Conservation (phyloP, 257 asterid genomes). For the Vinca minor region DNA sequence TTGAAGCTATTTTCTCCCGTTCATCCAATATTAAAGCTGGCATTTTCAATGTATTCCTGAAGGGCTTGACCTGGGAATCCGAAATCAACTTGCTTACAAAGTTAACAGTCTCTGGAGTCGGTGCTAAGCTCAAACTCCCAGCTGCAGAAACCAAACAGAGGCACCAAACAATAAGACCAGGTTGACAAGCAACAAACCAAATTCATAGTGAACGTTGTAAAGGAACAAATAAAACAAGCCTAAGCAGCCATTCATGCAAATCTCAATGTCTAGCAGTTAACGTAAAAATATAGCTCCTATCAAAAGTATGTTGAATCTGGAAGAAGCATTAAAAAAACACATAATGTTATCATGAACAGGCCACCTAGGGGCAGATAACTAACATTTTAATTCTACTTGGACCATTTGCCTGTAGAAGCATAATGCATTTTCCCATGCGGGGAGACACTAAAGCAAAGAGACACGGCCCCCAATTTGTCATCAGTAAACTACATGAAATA, state of each 20-base stretch:
- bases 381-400: neutral
- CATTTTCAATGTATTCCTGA: constrained; percentile 59
- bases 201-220: neutral
- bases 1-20: constrained; percentile 36
- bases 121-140: constrained; percentile 42
- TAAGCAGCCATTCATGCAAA: too few relatives aligned
- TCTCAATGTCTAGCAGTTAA: too few relatives aligned
- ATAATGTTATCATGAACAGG: neutral
- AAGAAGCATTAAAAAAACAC: neutral
- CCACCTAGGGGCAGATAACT: neutral
- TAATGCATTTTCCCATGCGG: neutral
- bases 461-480: neutral
- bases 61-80: constrained; percentile 49
- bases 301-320: too few relatives aligned
- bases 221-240: neutral
- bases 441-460: neutral
- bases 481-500: neutral
- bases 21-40: constrained; percentile 76
- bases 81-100: constrained; percentile 47
- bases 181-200: neutral
- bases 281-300: neutral
- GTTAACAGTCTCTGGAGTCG: constrained; percentile 47
- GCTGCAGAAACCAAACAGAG: constrained; percentile 50
- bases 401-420: neutral
- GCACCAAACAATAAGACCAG: neutral